Evolutionary conservation across 2,329 filamentous ascomycete genomes (phyloP).

Genomic region (Plenodomus biglobosus): DNA sequence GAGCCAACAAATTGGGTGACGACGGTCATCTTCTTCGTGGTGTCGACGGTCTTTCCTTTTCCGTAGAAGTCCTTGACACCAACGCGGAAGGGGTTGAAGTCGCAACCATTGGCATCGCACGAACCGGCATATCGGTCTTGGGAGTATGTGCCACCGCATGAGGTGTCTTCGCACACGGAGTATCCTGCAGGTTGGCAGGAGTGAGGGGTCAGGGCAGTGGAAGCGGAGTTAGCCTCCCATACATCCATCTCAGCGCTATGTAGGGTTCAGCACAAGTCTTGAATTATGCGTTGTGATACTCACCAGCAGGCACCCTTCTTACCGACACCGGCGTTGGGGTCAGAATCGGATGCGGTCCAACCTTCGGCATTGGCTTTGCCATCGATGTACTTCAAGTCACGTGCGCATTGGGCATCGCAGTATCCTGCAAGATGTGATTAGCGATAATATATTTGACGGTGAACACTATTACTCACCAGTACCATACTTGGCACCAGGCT

Average conservation of each 20-base stretch:
- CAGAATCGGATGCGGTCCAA: conserved; percentile 55
- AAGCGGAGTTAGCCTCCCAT: conserved; percentile 66
- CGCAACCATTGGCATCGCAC: conserved; percentile 68
- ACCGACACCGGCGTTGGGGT: conserved; percentile 56
- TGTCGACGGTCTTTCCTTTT: conserved; percentile 50
- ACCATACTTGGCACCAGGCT: conserved; percentile 53
- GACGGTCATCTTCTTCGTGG: conserved; percentile 47
- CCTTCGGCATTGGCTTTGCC: conserved; percentile 58
- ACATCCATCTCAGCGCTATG: conserved; percentile 60
- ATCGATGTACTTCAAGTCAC: conserved; percentile 53
- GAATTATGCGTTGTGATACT: neutral
- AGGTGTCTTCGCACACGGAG: conserved; percentile 53
- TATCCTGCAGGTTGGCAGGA: conserved; percentile 58
- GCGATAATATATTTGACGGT: neutral
- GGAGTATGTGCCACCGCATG: conserved; percentile 48
- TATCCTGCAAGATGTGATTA: conserved; percentile 39
- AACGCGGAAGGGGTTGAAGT: conserved; percentile 60
- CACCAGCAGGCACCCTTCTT: conserved; percentile 61
- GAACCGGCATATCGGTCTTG: conserved; percentile 60
- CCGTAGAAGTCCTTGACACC: conserved; percentile 66
- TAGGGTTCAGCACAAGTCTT: neutral
- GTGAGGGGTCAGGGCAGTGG: conserved; percentile 66
- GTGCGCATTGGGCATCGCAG: conserved; percentile 38
- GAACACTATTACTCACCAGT: conserved; percentile 47
- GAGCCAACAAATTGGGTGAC: conserved; percentile 52